Base-by-base conservation (phyloP, 108 stramenopile genomes). In the Thalassiosira profunda region DNA sequence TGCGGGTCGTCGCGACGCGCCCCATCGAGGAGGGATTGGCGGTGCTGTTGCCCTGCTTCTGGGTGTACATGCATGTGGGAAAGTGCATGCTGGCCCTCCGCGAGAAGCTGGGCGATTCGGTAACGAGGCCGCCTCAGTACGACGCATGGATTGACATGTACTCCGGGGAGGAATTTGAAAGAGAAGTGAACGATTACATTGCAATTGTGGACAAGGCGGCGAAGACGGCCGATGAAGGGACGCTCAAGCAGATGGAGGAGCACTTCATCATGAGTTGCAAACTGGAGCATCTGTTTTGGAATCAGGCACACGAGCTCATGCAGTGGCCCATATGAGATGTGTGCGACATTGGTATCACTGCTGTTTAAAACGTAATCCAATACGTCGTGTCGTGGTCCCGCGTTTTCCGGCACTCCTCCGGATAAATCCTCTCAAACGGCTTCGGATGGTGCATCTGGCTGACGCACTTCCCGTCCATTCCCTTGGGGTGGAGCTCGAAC, bases 121-220 rank as follows among this genome's bases (percentile, higher is more conserved):
- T 76, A 2, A 72, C 65, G 31, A 72, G 90, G n/a, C 64, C 67
- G 5, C 79, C 87, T 2, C 82, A 85, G 62, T 92, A 83, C 64
- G 91, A 95, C 79, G 88, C 88, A 8, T 95, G 94, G 94, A 95
- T 95, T 69, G 91, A 95, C 58, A 88, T 92, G 87, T 95, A 95
- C 58, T 88, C 70, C 9, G 86, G 89, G 24, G 91, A 91, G 21
- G 94, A 86, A 0, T 96, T 96, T 62, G 90, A 86, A 65, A 81
- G 76, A 36, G 87, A 88, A 37, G 91, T 87, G 5, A 83, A 51
- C 0, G 86, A 85, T 43, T 96, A 88, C 73, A 90, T 87, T 70
- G 86, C 63, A 15, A 74, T 93, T 59, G 90, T 89, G 26, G 86
- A 93, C 53, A 34, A 68, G 26, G 75, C 58, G 8, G 55, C 66